Percentiles rank a stretch among this genome's conserved stretches.
Conservation (phyloP, 2,329 filamentous ascomycete genomes). For the Penicillium sp. region DNA sequence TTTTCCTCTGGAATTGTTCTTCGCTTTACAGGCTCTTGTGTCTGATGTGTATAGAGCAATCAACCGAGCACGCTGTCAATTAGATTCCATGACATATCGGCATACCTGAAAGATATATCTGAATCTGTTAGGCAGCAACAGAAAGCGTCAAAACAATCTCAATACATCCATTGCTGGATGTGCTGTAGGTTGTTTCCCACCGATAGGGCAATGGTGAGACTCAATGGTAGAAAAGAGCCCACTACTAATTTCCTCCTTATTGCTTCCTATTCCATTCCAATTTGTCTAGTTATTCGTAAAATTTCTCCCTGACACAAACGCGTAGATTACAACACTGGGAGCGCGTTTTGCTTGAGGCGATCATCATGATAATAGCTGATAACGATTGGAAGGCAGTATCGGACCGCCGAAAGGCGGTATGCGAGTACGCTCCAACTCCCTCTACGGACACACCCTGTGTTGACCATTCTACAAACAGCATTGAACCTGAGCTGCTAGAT, state of each 20-base stretch:
- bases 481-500: not conserved
- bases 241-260: no score
- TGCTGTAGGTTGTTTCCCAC: no score
- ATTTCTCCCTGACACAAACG: not conserved
- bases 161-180: no score
- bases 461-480: not conserved
- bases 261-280: no score
- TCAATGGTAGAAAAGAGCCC: no score
- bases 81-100: no score
- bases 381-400: conserved; percentile 8
- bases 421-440: not conserved
- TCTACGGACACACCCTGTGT: not conserved
- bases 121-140: no score
- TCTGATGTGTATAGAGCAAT: not conserved
- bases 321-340: not conserved
- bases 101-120: no score
- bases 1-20: no score
- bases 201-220: no score
- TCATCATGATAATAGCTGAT: not conserved
- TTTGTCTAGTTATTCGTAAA: not conserved
- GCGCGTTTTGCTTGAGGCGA: not conserved
- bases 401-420: conserved; percentile 3
- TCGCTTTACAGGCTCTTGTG: not conserved
- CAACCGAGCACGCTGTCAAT: not conserved
- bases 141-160: no score